These are phyloP conservation scores for Sungouiella blattae DNA, from an alignment of 805 yeast species.

Conservation along the genomic window DNA sequence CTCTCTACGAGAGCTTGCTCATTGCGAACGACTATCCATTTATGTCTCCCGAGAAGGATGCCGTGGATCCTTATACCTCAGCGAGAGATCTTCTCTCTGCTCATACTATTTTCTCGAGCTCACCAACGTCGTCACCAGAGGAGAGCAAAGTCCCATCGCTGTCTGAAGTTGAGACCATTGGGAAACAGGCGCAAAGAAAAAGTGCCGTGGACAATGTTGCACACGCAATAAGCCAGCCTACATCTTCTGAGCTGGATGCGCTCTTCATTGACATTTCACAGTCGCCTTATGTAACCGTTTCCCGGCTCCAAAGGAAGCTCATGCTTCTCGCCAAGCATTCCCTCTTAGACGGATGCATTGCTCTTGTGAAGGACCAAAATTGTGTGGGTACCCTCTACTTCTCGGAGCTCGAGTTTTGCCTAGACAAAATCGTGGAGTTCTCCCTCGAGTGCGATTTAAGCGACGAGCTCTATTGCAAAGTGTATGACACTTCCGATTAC, in stretches of 20 bases:
- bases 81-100: constrained; percentile 35
- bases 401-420: constrained; percentile 49
- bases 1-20: constrained; percentile 48
- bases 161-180: neutral
- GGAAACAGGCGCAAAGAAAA: neutral
- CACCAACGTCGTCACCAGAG: neutral
- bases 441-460: constrained; percentile 15
- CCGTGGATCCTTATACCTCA: constrained; percentile 26
- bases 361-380: constrained; percentile 35
- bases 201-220: neutral
- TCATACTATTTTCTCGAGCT: neutral
- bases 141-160: neutral
- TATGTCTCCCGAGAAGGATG: constrained; percentile 40
- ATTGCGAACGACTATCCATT: constrained; percentile 51
- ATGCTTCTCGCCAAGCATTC: constrained; percentile 35
- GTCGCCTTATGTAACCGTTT: constrained; percentile 30
- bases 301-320: constrained; percentile 32
- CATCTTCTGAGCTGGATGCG: constrained; percentile 4
- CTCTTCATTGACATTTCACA: constrained; percentile 35
- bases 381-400: constrained; percentile 47
- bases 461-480: constrained; percentile 29
- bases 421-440: constrained; percentile 41
- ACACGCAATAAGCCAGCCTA: neutral
- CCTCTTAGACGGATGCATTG: constrained; percentile 51
- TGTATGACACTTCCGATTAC: constrained; percentile 3